Conservation (phyloP, 1,139 yeast genomes). For the Yamadazyma diddensiae region DNA sequence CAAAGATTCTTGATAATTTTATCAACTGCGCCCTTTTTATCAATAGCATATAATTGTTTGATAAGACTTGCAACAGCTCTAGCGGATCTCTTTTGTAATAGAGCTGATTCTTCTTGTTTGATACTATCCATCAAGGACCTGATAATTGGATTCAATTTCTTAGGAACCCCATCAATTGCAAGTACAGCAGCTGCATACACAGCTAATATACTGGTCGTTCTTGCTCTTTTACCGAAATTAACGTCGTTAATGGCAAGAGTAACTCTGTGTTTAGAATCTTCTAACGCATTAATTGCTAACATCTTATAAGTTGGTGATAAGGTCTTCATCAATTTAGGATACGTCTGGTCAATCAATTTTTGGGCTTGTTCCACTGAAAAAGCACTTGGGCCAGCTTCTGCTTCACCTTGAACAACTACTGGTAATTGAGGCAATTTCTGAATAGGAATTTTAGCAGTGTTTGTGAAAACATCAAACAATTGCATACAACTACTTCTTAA, state of each 20-base stretch:
- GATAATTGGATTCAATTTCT: constrained; percentile 84
- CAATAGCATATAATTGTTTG: constrained; percentile 49
- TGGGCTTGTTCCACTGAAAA: constrained; percentile 80
- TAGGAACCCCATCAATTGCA: constrained; percentile 64
- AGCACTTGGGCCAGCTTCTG: constrained; percentile 93
- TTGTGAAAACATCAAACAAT: constrained; percentile 71
- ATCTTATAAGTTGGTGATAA: constrained; percentile 74
- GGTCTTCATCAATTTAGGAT: constrained; percentile 58
- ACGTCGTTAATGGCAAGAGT: constrained; percentile 70
- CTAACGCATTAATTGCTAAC: constrained; percentile 68
- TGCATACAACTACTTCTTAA: constrained; percentile 87
- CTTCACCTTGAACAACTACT: constrained; percentile 88
- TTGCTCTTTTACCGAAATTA: constrained; percentile 45
- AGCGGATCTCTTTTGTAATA: constrained; percentile 73
- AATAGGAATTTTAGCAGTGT: constrained; percentile 71
- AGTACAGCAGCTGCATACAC: constrained; percentile 75
- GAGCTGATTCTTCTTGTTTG: constrained; percentile 66
- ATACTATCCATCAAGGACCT: constrained; percentile 91
- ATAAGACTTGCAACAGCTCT: constrained; percentile 65
- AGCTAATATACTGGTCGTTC: constrained; percentile 67
- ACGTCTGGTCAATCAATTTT: constrained; percentile 61
- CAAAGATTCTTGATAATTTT: constrained; percentile 88
- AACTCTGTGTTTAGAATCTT: constrained; percentile 75
- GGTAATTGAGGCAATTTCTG: constrained; percentile 81
- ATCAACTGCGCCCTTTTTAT: constrained; percentile 74